phyloP scores from a whole-genome alignment of 371 early-diverging fungal species.

The Capillidium rhysosporum region DNA sequence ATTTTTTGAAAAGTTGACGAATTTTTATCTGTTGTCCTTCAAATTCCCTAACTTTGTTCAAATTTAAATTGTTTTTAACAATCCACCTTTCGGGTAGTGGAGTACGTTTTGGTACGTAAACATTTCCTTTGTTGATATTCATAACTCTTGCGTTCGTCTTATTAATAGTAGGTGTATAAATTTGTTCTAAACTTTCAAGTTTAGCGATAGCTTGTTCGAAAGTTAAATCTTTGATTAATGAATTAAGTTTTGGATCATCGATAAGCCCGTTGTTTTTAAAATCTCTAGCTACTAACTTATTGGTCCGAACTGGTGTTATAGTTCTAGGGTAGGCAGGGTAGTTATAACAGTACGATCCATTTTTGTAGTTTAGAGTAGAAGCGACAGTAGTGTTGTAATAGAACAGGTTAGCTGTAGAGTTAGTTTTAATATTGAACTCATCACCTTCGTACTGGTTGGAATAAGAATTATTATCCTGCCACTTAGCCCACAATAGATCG shows the following conservation, averaged over 20 bases:
- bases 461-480: background rate
- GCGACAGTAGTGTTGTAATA: background rate
- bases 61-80: background rate
- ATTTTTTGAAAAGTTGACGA: no score
- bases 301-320: background rate
- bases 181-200: background rate
- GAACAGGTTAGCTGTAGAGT: background rate
- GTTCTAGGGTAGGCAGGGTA: background rate
- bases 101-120: background rate
- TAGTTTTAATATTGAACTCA: background rate
- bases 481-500: slow-evolving; percentile 2
- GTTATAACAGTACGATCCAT: background rate
- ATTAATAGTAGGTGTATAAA: background rate
- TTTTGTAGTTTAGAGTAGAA: background rate
- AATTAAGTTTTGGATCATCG: background rate
- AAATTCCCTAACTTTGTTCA: background rate
- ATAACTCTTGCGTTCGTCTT: background rate
- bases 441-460: background rate
- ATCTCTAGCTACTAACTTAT: background rate
- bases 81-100: background rate
- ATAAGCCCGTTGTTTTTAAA: background rate
- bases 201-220: background rate
- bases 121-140: background rate
- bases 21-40: background rate
- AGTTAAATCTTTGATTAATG: background rate